Conservation (phyloP, 768 basidiomycete species). For the Dioszegia crocea region DNA sequence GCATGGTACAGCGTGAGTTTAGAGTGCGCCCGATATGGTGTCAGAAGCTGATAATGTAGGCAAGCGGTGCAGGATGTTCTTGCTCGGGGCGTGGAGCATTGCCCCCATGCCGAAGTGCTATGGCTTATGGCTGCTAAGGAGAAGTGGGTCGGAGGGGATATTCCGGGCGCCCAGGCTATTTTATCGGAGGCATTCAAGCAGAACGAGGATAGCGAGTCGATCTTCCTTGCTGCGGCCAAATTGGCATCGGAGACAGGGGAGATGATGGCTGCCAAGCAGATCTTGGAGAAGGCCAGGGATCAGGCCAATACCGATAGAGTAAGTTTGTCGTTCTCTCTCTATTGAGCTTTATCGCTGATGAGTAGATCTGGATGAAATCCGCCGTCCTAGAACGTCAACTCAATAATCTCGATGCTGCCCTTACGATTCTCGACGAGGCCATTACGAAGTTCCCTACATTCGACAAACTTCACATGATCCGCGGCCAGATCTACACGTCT, state of each 20-base stretch:
- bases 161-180: conserved; percentile 82
- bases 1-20: conserved; percentile 70
- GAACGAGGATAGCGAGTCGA: conserved; percentile 93
- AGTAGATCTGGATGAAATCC: conserved; percentile 92
- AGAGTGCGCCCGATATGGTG: not conserved
- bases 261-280: conserved; percentile 73
- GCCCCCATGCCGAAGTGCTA: conserved; percentile 89
- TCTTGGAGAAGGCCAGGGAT: conserved; percentile 80
- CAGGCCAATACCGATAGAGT: conserved; percentile 91
- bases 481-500: conserved; percentile 75
- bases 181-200: conserved; percentile 85
- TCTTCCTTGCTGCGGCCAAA: conserved; percentile 97
- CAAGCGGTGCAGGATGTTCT: conserved; percentile 79
- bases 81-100: conserved; percentile 75
- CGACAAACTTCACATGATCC: conserved; percentile 92
- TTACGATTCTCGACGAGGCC: conserved; percentile 66
- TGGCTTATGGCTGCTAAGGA: conserved; percentile 99
- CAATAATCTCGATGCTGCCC: conserved; percentile 66
- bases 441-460: conserved; percentile 81
- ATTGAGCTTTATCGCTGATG: not conserved
- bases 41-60: conserved; percentile 49
- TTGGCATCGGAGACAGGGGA: conserved; percentile 94
- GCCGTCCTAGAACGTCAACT: conserved; percentile 92
- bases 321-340: not conserved
- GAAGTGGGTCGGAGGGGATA: conserved; percentile 85